Base-by-base conservation (phyloP, 345 rosid genomes). In the Eutrema yunnanense region DNA sequence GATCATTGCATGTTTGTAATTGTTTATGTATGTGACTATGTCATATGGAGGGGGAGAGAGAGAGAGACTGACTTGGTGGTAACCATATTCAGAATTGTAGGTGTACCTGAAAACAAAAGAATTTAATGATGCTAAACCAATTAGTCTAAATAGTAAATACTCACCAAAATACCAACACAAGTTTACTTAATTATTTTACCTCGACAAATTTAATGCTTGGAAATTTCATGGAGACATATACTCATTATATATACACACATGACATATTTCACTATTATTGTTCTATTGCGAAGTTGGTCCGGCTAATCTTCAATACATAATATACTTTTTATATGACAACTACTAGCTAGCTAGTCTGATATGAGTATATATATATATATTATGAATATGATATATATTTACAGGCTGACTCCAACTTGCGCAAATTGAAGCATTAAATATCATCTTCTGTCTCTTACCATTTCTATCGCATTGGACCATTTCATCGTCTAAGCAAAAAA, bases 21-120 rank as follows among this genome's bases (percentile, higher is more conserved):
- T 61, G 55, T 16, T 53, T 52, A 70, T 32, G 5, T 29, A 36
- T 14, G 44, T 44, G 26, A 22, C 26, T 22, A 1, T 22, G 26
- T 22, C 33, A 62, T 16, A 9, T 14, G 43, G 37, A 68, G 60
- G 59, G 42, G 63, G 44, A 22, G 44, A 60, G 36, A 77, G 36
- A 77, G 19, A 62, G 42, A 27, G 43, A 75, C 82, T 83, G 53
- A 89, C 96, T 82, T 86, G 94, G 68, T 82, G 96, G 83, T 89
- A 84, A 34, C 90, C 91, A 73, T 86, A 92, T 38, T 88, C 95
- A 71, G 92, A 82, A 78, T 80, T 67, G 81, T 88, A 88, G 75
- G 84, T 79, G 78, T 82, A 91, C 85, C 93, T 92, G 92, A 55
- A 81, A 77, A 69, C 59, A 58, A 52, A 38, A 57, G 41, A 70